phyloP scores from a whole-genome alignment of 768 basidiomycete genomes.

The Agrocybe chaxingu region DNA sequence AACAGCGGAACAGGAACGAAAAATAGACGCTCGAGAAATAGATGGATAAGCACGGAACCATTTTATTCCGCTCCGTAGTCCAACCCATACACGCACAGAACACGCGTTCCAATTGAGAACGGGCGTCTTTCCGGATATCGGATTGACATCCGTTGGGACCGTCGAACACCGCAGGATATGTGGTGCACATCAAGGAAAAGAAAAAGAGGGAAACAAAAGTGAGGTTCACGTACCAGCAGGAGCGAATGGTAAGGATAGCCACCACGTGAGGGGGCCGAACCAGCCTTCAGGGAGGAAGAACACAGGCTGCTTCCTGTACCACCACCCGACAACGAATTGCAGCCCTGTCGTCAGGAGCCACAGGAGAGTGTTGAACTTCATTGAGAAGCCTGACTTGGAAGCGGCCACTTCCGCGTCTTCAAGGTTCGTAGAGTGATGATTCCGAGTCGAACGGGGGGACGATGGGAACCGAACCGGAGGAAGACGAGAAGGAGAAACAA shows the following conservation, averaged over 20 bases:
- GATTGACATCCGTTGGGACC: no score
- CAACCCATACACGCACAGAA: no score
- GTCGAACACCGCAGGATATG: neutral
- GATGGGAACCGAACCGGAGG: no score
- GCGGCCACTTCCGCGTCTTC: conserved; percentile 67
- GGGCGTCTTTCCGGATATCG: no score
- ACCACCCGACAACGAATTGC: conserved; percentile 85
- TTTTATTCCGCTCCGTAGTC: no score
- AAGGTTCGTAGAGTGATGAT: neutral
- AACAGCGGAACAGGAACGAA: neutral
- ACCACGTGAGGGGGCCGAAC: conserved; percentile 88
- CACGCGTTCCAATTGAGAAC: no score
- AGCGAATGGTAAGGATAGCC: conserved; percentile 87
- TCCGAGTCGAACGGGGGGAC: no score
- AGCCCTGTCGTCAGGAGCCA: conserved; percentile 88
- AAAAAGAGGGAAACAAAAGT: neutral
- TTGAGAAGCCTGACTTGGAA: conserved; percentile 56
- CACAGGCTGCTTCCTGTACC: conserved; percentile 85
- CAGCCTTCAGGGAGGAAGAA: conserved; percentile 91
- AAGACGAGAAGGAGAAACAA: neutral
- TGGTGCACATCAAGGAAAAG: neutral
- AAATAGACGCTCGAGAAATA: neutral
- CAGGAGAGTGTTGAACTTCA: conserved; percentile 69
- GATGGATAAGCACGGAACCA: neutral
- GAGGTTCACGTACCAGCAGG: conserved; percentile 59